Evolutionary conservation across 2,329 filamentous ascomycete species (phyloP), one percentile per base, ranked within the genome.

Genomic region (Graphiopsis chlorocephala): DNA sequence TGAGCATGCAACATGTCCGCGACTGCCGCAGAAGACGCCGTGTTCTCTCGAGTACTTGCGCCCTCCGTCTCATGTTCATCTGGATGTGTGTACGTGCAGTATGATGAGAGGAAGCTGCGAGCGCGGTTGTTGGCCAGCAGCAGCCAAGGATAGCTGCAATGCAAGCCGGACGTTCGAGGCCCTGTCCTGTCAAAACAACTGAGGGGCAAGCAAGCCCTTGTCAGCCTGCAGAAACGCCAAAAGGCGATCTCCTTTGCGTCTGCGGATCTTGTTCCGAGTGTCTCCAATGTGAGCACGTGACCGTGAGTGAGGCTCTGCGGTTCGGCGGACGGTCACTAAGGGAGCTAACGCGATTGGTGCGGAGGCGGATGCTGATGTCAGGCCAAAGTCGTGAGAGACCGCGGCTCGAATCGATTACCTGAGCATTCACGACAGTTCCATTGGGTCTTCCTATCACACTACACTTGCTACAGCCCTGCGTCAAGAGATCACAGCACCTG

Each of bases 261-360:
- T 23, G 55, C 60, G 60, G 33, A 45, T 45, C 25, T 45, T 4
- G 4, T 8, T 28, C 60, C 60, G 60, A 35, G 8, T 14, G 2
- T 10, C 8, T 26, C 48, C 48, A 25, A 6, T 7, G 10, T 23
- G 47, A 26, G 23, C 59, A 61, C 45, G 58, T 61, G 45, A 56
- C 20, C n/a, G 38, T 1, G 2, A 20, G 14, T 33, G 60, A 62
- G 60, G 60, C 60, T 62, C 60, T 62, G 60, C 60, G 59, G 59
- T 42, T n/a, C 35, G 7, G 35, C 35, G 35, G 35, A n/a, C 35
- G 38, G 38, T 62, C 45, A 62, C 15, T 29, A 55, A 62, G 60
- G 60, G 48, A 55, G 25, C 60, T 62, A 62, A 62, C 60, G 48
- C 60, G 48, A 62, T 62, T 62, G 60, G 60, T 50, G 58, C 58